phyloP scores from a whole-genome alignment of 352 stramenopile genomes.

The Plasmopara muralis region DNA sequence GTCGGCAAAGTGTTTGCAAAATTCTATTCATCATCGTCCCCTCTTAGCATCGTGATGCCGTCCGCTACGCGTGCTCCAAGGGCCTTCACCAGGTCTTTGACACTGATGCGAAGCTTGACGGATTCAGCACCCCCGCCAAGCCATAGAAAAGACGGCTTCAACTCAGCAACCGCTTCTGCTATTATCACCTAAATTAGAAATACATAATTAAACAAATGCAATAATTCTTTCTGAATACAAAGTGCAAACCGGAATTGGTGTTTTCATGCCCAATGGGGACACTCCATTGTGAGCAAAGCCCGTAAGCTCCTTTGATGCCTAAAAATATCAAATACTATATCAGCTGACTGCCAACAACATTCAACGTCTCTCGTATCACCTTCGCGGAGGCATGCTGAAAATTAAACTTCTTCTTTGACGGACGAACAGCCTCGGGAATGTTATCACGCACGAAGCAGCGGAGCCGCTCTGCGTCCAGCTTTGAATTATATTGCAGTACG shows the following conservation, averaged over 20 bases:
- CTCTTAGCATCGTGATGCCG: constrained; percentile 48
- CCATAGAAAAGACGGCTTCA: constrained; percentile 64
- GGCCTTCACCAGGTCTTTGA: constrained; percentile 49
- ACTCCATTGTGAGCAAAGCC: constrained; percentile 85
- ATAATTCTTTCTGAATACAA: neutral
- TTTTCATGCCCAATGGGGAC: constrained; percentile 76
- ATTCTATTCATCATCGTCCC: constrained; percentile 22
- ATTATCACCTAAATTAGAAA: constrained; percentile 51
- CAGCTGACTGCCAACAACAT: neutral
- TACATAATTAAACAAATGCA: constrained; percentile 1
- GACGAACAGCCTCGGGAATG: constrained; percentile 45
- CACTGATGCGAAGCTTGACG: constrained; percentile 73
- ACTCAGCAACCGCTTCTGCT: constrained; percentile 40
- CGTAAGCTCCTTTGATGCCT: constrained; percentile 65
- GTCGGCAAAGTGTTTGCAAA: no score
- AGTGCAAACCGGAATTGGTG: constrained; percentile 39
- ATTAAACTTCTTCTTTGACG: constrained; percentile 78
- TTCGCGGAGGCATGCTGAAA: constrained; percentile 76
- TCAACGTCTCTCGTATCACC: constrained; percentile 13
- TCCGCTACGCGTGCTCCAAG: constrained; percentile 50
- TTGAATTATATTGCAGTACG: constrained; percentile 83
- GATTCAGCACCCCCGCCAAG: constrained; percentile 68
- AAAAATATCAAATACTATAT: neutral
- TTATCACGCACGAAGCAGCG: constrained; percentile 67
- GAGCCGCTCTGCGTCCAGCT: constrained; percentile 75